Conservation (phyloP, 2,329 filamentous ascomycete species). For the Phaeosphaeria sp. region DNA sequence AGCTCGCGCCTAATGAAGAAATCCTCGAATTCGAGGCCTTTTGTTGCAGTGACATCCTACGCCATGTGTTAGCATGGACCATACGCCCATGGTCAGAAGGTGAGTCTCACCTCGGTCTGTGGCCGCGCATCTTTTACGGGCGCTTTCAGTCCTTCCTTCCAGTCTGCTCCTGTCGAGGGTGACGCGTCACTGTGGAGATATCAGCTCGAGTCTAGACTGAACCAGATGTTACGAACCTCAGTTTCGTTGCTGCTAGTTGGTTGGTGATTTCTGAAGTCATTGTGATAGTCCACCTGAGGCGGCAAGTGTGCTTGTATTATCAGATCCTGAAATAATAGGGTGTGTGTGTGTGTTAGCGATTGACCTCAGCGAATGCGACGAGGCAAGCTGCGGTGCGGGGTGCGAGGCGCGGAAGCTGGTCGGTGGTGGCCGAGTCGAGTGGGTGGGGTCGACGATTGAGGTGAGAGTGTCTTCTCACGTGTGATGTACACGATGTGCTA, state of each 20-base stretch:
- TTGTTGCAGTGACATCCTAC: conserved; percentile 97
- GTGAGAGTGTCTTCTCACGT: conserved; percentile 19
- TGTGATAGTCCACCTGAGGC: conserved; percentile 39
- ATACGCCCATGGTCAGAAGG: not conserved
- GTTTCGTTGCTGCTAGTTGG: conserved; percentile 62
- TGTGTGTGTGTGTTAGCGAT: conserved; percentile 11
- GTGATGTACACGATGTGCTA: conserved; percentile 15
- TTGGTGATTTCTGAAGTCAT: conserved; percentile 61
- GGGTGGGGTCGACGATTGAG: conserved; percentile 20
- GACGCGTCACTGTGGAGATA: conserved; percentile 51
- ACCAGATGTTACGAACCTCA: conserved; percentile 48
- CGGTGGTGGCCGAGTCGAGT: conserved; percentile 16
- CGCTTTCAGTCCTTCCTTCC: conserved; percentile 75
- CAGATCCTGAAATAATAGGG: conserved; percentile 14
- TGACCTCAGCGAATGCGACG: conserved; percentile 24
- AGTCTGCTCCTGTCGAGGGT: conserved; percentile 64
- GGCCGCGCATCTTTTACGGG: conserved; percentile 77
- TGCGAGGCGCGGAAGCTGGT: conserved; percentile 17
- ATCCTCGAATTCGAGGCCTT: conserved; percentile 96
- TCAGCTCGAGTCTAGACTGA: conserved; percentile 13
- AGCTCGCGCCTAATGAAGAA: conserved; percentile 94
- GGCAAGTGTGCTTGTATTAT: conserved; percentile 21
- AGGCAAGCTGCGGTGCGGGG: conserved; percentile 25
- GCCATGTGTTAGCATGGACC: conserved; percentile 9
- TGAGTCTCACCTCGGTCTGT: conserved; percentile 73